Evolutionary conservation across 129 eudicot genomes (phyloP).

Genomic region (Erigeron canadensis): DNA sequence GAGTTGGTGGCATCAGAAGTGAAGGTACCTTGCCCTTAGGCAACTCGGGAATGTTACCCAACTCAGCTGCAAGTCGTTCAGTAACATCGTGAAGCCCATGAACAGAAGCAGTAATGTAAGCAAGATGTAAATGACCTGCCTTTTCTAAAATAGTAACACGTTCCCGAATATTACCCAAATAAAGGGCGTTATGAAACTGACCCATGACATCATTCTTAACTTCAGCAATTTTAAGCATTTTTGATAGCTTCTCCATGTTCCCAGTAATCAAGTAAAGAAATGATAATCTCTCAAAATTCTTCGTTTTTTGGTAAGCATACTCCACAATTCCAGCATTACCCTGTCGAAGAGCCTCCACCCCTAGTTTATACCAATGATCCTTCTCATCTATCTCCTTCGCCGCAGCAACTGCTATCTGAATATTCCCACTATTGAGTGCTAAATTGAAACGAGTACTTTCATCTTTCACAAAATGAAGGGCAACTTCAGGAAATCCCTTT

Average conservation of each 20-base stretch:
- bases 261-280: conserved; percentile 49
- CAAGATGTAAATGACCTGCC: conserved; percentile 54
- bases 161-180: conserved; percentile 40
- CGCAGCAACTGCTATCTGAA: conserved; percentile 48
- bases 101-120: conserved; percentile 46
- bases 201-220: conserved; percentile 52
- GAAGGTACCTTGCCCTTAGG: conserved; percentile 46
- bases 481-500: conserved; percentile 56
- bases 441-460: background rate
- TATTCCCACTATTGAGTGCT: background rate
- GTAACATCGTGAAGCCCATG: conserved; percentile 43
- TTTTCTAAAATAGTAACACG: conserved; percentile 47
- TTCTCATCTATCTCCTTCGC: conserved; percentile 56
- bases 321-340: conserved; percentile 54
- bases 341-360: conserved; percentile 56
- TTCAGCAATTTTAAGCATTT: conserved; percentile 55
- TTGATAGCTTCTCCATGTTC: conserved; percentile 38
- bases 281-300: conserved; percentile 49
- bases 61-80: conserved; percentile 38
- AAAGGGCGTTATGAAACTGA: conserved; percentile 53
- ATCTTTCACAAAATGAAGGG: conserved; percentile 23
- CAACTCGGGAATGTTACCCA: conserved; percentile 42
- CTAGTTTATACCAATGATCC: conserved; percentile 52
- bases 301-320: conserved; percentile 53
- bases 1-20: conserved; percentile 51